phyloP scores from a whole-genome alignment of 2,329 filamentous ascomycete genomes.

The Colletotrichum neosansevieriae region DNA sequence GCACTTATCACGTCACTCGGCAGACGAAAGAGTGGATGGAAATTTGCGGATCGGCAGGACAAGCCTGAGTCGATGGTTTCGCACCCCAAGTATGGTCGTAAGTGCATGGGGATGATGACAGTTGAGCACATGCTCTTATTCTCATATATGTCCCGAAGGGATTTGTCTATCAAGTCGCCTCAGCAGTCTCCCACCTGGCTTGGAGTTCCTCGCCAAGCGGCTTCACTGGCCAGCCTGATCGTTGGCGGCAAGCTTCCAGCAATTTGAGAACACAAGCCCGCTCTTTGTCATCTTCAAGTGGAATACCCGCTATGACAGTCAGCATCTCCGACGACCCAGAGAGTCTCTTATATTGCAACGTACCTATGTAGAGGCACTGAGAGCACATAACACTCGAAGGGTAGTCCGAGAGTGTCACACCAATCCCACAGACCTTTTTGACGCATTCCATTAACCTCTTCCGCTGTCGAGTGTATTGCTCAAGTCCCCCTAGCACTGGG shows the following conservation, averaged over 20 bases:
- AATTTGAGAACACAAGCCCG: conserved; percentile 10
- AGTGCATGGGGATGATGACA: too few relatives aligned
- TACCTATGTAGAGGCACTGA: conserved; percentile 44
- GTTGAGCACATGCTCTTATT: too few relatives aligned
- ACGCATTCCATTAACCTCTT: conserved; percentile 41
- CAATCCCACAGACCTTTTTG: conserved; percentile 44
- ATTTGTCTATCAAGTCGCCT: neutral
- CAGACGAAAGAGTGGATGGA: conserved; percentile 32
- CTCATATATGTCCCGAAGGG: too few relatives aligned
- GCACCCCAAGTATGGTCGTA: too few relatives aligned
- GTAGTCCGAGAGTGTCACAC: conserved; percentile 42
- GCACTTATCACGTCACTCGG: conserved; percentile 46
- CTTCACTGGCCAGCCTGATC: conserved; percentile 32
- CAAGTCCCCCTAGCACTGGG: conserved; percentile 39
- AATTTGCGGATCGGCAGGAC: conserved; percentile 25
- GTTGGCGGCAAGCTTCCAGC: conserved; percentile 19
- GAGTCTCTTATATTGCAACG: neutral
- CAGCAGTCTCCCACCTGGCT: conserved; percentile 13
- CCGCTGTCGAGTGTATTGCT: conserved; percentile 40
- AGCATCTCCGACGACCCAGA: neutral
- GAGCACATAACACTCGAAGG: conserved; percentile 44
- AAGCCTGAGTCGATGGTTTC: neutral
- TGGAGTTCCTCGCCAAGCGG: conserved; percentile 29
- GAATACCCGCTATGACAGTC: conserved; percentile 22
- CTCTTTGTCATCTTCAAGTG: conserved; percentile 17